Percentiles rank a stretch among this genome's conserved stretches.
Conservation (phyloP, 805 yeast species). For the Wickerhamomyces queroliae region DNA sequence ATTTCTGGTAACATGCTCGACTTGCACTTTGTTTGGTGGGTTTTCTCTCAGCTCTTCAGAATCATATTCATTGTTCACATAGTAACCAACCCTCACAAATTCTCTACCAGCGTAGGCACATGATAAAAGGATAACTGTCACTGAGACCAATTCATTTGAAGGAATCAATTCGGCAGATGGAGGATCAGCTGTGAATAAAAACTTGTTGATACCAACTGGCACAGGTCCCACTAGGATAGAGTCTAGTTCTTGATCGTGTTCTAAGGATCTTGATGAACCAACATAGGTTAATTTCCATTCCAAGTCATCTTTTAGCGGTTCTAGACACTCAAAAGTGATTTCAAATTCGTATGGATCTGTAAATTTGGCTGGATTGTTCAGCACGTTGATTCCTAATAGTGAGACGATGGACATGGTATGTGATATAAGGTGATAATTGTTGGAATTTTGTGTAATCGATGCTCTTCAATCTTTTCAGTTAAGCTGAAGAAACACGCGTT, state of each 20-base stretch:
- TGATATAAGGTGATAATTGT: background rate
- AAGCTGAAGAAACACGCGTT: too few relatives aligned
- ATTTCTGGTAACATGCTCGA: conserved; percentile 90
- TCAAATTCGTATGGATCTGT: conserved; percentile 93
- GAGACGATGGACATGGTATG: conserved; percentile 84
- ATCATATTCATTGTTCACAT: conserved; percentile 96
- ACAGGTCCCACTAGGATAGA: conserved; percentile 98
- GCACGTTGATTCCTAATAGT: conserved; percentile 81
- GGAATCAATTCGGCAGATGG: conserved; percentile 96
- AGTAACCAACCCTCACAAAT: conserved; percentile 95
- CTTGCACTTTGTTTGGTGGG: conserved; percentile 91
- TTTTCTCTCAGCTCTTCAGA: conserved; percentile 87
- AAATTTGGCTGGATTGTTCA: conserved; percentile 93
- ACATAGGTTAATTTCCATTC: conserved; percentile 98
- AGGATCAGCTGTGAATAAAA: conserved; percentile 90
- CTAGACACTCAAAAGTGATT: conserved; percentile 95
- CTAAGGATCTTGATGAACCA: conserved; percentile 89
- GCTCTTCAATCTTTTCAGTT: too few relatives aligned
- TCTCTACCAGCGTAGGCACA: conserved; percentile 93
- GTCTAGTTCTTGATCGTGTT: conserved; percentile 95
- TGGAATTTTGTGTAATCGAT: conserved; percentile 4
- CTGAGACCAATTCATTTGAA: conserved; percentile 90
- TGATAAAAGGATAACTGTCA: conserved; percentile 87
- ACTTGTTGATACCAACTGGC: conserved; percentile 94
- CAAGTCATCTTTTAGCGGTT: conserved; percentile 75